Evolutionary conservation across 768 basidiomycete genomes (phyloP), one percentile per base, ranked within the genome.

Genomic region (Russula emetica): DNA sequence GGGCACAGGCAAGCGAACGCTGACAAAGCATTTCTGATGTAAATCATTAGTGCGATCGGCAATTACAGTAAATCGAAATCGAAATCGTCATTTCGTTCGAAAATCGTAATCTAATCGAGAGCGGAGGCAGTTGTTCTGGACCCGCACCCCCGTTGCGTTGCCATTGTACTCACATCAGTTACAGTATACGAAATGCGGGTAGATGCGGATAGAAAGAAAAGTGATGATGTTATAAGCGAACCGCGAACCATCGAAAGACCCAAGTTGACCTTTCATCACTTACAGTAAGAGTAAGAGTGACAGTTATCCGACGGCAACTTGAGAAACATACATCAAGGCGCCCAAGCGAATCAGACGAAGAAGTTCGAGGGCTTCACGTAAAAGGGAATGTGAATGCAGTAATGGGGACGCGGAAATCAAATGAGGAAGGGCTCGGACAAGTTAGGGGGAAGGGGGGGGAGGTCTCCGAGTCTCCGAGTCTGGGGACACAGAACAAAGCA

Each of bases 341-440:
- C 60, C 44, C 44, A 47, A 61, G 58, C 58, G 62, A 64, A 58
- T 42, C 50, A 54, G 20, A 47, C 42, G 38, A 53, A 55, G 58
- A 47, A 64, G 58, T 28, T 55, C 10, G 24, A 28, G 18, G 53
- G 58, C 45, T 34, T 51, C 44, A 58, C 57, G 62, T 53, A 63
- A 63, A 52, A 47, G 44, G 32, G 34, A 53, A 45, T 26, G 50
- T 44, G 32, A 63, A 38, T 28, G 51, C 50, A 20, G 40, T 44
- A 11, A 32, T 34, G 36, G 51, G 32, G 26, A 53, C 30, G 42
- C 30, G 42, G 44, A n/a, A 58, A 52, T 58, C 49, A 38, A 63
- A 53, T 30, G 28, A 11, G 28, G 32, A 22, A 47, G 16, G 62
- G 14, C 24, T 5, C 53, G 36, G 58, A 54, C 58, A 64, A 64